Base-by-base conservation (phyloP, 371 early-diverging fungal genomes). In the Synchytrium microbalum region DNA sequence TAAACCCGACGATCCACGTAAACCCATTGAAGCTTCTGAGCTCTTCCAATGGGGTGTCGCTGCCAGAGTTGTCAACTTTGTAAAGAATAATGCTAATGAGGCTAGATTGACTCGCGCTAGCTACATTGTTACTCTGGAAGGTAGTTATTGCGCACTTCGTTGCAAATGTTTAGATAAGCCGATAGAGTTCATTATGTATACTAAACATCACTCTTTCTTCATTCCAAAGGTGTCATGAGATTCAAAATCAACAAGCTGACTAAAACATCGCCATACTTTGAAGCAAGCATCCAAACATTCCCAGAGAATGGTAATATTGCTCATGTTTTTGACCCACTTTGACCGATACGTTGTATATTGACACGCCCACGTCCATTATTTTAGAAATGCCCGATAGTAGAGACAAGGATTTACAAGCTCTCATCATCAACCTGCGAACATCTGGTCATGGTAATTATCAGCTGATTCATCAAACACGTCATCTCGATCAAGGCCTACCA, bases 341-440 rank as follows among this genome's bases (percentile, higher is more conserved):
- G 61, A 54, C 75, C 81, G n/a, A n/a, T n/a, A n/a, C n/a, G n/a
- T n/a, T n/a, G n/a, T n/a, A n/a, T n/a, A n/a, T n/a, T n/a, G n/a
- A n/a, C n/a, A n/a, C n/a, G n/a, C n/a, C n/a, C n/a, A n/a, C n/a
- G n/a, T n/a, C n/a, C n/a, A n/a, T n/a, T 3, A 71, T 76, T 29
- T 70, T 67, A 10, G 2, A 57, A 78, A 70, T 68, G 57, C 23
- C 75, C 2, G 71, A 76, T 30, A 76, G 76, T 53, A 75, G 82
- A 24, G 86, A 81, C 64, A 72, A 70, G 54, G 81, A 80, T 52
- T 61, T 78, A 46, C 71, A 78, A 28, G 84, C 83, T 19, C 70
- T 82, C 19, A 77, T 84, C 54, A 75, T 84, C 30, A 79, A 79
- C 14, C 80, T 89, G 60, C 78, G 82, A 30, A 75, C 83, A 10